Percentiles rank a stretch among this genome's conserved stretches.
These are phyloP conservation scores for Cyphellophora europaea DNA, from an alignment of 2,329 filamentous ascomycete genomes.

Conservation along the genomic window DNA sequence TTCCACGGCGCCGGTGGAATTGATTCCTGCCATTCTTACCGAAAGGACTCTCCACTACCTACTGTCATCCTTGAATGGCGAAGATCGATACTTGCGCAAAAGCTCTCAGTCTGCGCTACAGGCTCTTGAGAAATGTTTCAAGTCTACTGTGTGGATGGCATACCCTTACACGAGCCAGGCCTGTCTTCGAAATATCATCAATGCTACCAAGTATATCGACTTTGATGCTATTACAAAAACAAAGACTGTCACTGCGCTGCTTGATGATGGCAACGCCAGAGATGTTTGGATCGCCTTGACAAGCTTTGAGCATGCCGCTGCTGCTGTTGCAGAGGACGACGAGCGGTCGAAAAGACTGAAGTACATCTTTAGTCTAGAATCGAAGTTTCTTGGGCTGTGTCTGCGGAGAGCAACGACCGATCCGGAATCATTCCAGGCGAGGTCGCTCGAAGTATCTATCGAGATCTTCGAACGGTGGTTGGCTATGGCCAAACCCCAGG, in stretches of 20 bases:
- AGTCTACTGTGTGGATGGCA: neutral
- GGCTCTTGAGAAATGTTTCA: slow-evolving; percentile 53
- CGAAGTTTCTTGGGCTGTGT: too few species aligned
- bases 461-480: too few species aligned
- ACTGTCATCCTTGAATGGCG: slow-evolving; percentile 70
- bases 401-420: too few species aligned
- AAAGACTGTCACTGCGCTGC: slow-evolving; percentile 36
- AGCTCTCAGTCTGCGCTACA: slow-evolving; percentile 70
- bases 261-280: slow-evolving; percentile 4
- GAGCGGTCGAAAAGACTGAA: too few species aligned
- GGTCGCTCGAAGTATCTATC: too few species aligned
- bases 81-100: slow-evolving; percentile 70
- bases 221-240: slow-evolving; percentile 82
- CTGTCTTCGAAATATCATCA: neutral
- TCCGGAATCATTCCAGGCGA: too few species aligned
- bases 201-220: slow-evolving; percentile 47
- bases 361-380: too few species aligned
- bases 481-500: too few species aligned
- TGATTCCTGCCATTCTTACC: slow-evolving; percentile 61
- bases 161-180: neutral
- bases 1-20: slow-evolving; percentile 33
- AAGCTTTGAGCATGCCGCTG: too few species aligned
- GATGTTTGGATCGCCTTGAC: too few species aligned
- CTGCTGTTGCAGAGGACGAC: too few species aligned
- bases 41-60: slow-evolving; percentile 73